phyloP scores from a whole-genome alignment of 331 rosid genomes.

The Rosa hybrid region DNA sequence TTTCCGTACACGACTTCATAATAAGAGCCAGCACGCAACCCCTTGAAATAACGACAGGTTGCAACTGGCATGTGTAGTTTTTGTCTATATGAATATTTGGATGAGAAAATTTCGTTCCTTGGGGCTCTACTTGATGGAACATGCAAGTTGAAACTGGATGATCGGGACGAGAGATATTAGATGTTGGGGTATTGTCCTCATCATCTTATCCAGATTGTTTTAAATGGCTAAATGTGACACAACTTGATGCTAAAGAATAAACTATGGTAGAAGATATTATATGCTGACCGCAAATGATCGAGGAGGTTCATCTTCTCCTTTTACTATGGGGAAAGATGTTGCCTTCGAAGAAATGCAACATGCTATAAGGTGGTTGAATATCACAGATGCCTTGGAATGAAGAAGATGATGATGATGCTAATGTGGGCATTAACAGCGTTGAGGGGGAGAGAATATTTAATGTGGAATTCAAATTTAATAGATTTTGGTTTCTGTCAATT shows the following conservation, averaged over 20 bases:
- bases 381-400: background rate
- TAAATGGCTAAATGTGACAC: background rate
- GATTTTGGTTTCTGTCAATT: background rate
- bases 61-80: background rate
- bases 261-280: background rate
- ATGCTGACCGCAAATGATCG: background rate
- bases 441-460: background rate
- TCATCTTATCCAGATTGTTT: background rate
- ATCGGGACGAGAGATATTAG: background rate
- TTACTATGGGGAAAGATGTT: background rate
- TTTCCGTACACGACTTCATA: conserved; percentile 7
- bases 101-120: background rate
- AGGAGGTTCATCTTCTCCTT: background rate
- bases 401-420: background rate
- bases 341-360: background rate
- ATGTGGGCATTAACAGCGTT: background rate
- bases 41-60: background rate
- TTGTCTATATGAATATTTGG: background rate
- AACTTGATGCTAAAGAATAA: background rate
- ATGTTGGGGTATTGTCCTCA: background rate
- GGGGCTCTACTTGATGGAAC: background rate
- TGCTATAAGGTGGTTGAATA: background rate
- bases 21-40: background rate
- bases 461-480: background rate
- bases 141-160: background rate